Evolutionary conservation across 495 filamentous ascomycete genomes (phyloP), one percentile per base, ranked within the genome.

Genomic region (Pyronema domesticum): DNA sequence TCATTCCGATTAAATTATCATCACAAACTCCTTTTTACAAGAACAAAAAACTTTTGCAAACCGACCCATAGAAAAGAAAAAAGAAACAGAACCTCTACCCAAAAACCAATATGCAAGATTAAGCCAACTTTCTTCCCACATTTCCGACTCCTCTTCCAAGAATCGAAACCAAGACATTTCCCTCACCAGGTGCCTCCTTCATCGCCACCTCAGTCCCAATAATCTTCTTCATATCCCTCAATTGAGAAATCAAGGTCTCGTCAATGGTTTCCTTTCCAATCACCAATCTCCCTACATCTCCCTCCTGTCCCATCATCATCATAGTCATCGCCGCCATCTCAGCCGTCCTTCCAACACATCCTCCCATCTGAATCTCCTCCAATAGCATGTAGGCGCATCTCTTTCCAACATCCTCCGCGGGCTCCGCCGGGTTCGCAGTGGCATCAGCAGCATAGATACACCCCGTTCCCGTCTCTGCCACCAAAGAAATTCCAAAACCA

Each of bases 71-170:
- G 17, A 19, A n/a, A 47, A 47, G 10, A 47, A 47, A 23, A 23
- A 14, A 47, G 23, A 47, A 14, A 47, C 45, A 47, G 9, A 47
- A 23, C 13, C 13, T 10, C 45, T 19, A 10, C 13, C 11, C 45
- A 47, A 57, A 30, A 30, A 30, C 23, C 23, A 30, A 30, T 30
- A 30, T 30, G 23, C 23, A 30, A 55, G 55, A 59, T 75, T 76
- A 98, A 63, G 85, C 85, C 65, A 95, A 81, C 70, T 96, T 96
- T 56, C 87, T 77, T 37, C 89, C 91, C 45, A 95, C 83, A 68
- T 99, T 99, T 5, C 93, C 93, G 45, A 99, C 85, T 17, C 93
- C 93, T 62, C 77, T 81, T 30, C 93, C 93, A 59, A 95, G 91
- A 33, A 99, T 80, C 55, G 86, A 94, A 49, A 96, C 76, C 37